A percentile compares a stretch with the other conserved stretches of the same genome.
Evolutionary conservation across 768 basidiomycete species (phyloP).

Genomic region (Tulasnella sp.): DNA sequence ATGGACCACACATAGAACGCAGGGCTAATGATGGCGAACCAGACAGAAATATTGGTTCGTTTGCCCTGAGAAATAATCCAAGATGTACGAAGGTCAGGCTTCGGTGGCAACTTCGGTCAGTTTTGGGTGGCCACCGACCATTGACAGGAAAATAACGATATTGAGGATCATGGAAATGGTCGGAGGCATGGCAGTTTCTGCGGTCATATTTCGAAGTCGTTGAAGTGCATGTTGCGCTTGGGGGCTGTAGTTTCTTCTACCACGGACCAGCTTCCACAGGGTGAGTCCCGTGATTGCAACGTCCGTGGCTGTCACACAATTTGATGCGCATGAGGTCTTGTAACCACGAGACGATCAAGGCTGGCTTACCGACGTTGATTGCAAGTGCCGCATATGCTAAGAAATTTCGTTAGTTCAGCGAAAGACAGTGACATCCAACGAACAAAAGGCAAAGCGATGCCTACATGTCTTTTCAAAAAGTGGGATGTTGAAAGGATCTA

Average conservation of each 20-base stretch:
- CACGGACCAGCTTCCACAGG: not conserved
- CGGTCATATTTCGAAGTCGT: not conserved
- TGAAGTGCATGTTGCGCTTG: not conserved
- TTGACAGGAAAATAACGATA: not conserved
- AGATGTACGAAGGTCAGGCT: no score
- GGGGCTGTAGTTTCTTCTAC: not conserved
- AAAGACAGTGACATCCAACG: no score
- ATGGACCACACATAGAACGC: not conserved
- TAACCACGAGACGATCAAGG: no score
- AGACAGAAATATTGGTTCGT: not conserved
- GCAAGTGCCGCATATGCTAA: no score
- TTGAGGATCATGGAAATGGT: not conserved
- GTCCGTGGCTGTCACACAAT: no score
- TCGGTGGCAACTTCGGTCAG: no score
- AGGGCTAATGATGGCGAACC: not conserved
- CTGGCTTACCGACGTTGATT: no score
- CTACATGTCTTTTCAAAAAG: no score
- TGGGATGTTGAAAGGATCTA: no score
- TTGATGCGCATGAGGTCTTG: no score
- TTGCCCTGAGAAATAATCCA: not conserved
- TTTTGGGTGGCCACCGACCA: not conserved
- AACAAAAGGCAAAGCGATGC: no score
- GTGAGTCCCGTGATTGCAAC: constrained; percentile 1
- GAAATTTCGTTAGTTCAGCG: no score
- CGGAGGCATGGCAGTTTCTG: constrained; percentile 14